These are phyloP conservation scores for Arthrobotrys entomopaga DNA, from an alignment of 2,329 filamentous ascomycete species.

Conservation along the genomic window DNA sequence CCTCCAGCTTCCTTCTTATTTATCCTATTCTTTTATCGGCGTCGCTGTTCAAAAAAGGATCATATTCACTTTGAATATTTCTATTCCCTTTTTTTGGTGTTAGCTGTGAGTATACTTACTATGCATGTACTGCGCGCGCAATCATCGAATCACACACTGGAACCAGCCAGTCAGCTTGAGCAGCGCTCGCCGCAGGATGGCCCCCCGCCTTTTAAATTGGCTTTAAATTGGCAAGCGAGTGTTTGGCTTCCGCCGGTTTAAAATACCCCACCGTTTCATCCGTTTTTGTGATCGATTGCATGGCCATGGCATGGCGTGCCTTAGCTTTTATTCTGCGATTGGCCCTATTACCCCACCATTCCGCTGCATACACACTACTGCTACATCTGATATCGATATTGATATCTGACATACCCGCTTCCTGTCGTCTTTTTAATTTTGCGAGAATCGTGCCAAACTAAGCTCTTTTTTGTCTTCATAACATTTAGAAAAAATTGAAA, in stretches of 20 bases:
- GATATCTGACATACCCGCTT: not conserved
- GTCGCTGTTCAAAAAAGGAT: no score
- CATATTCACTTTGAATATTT: no score
- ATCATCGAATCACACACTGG: no score
- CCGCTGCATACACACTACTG: not conserved
- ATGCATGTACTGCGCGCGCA: no score
- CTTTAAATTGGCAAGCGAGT: not conserved
- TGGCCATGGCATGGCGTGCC: no score
- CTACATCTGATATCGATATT: no score
- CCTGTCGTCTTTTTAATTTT: not conserved
- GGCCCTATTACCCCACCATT: not conserved
- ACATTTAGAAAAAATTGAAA: conserved; percentile 49
- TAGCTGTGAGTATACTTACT: not conserved
- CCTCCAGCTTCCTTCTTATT: conserved; percentile 14
- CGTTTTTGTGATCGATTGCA: not conserved
- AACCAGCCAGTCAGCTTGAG: no score
- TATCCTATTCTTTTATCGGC: not conserved
- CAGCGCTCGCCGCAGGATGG: no score
- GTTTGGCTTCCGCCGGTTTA: not conserved
- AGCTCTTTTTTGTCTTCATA: conserved; percentile 21
- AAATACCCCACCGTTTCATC: conserved; percentile 2
- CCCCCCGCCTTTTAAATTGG: no score
- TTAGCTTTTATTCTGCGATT: not conserved
- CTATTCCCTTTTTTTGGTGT: not conserved
- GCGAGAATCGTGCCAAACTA: conserved; percentile 9